These are phyloP conservation scores for Cladorrhinum sp. DNA, from an alignment of 2,329 filamentous ascomycete genomes.

Conservation along the genomic window DNA sequence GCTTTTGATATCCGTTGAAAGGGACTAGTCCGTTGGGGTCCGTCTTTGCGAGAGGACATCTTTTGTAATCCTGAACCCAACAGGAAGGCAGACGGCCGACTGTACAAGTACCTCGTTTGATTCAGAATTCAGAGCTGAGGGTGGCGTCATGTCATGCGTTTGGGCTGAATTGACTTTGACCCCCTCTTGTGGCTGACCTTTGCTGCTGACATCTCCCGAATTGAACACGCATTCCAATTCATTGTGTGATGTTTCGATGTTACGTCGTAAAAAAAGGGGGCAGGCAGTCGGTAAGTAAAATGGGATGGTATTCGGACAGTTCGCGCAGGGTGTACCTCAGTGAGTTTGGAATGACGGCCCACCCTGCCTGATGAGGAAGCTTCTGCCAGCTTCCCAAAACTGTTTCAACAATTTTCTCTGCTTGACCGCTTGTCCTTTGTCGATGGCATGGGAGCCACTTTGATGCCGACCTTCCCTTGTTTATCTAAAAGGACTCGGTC, in stretches of 20 bases:
- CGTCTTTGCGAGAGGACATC: not conserved
- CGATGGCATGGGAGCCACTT: not conserved
- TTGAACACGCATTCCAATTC: not conserved
- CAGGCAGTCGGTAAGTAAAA: not conserved
- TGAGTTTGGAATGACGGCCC: slow-evolving; percentile 15
- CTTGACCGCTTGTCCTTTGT: not conserved
- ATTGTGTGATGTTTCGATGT: not conserved
- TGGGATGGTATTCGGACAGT: not conserved
- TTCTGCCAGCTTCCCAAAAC: not conserved
- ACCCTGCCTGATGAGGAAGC: slow-evolving; percentile 9
- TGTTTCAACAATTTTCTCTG: not conserved
- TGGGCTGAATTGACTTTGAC: not conserved
- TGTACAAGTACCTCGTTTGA: not conserved
- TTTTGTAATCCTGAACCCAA: not conserved
- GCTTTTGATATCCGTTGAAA: not conserved
- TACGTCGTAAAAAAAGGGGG: not conserved
- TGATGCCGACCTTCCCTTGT: not conserved
- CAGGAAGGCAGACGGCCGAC: not conserved
- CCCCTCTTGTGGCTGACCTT: not conserved
- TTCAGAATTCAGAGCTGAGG: not conserved
- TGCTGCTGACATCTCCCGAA: not conserved
- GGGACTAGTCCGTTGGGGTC: not conserved
- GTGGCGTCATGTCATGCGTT: not conserved
- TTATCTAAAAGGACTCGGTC: not conserved
- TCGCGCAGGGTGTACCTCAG: slow-evolving; percentile 5